phyloP scores from a whole-genome alignment of 75 land plant genomes.

The Ceratopteris richardii region DNA sequence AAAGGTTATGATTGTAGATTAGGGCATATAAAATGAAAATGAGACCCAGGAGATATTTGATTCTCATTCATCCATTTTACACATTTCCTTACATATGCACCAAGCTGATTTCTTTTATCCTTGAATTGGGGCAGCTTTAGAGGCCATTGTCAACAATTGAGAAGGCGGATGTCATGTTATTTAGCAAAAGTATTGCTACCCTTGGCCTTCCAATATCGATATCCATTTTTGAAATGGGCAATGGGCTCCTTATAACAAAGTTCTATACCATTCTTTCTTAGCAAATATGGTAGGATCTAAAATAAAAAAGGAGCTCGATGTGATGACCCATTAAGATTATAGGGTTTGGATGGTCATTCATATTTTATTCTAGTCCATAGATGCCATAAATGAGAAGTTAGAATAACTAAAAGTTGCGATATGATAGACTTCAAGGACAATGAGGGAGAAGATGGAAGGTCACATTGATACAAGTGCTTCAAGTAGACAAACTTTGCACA shows the following conservation, averaged over 20 bases:
- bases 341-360: slow-evolving; percentile 22
- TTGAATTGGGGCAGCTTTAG: slow-evolving; percentile 41
- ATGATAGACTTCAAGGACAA: too few relatives aligned
- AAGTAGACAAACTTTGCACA: too few relatives aligned
- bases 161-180: slow-evolving; percentile 11
- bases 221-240: too few relatives aligned
- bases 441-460: too few relatives aligned
- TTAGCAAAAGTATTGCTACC: background rate
- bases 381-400: slow-evolving; percentile 11
- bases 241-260: too few relatives aligned
- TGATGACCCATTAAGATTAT: slow-evolving; percentile 24
- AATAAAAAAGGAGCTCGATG: slow-evolving; percentile 32
- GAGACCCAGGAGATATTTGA: slow-evolving; percentile 99
- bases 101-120: slow-evolving; percentile 58
- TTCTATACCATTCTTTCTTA: slow-evolving; percentile 2
- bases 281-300: slow-evolving; percentile 20
- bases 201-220: too few relatives aligned
- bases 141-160: slow-evolving; percentile 13
- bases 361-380: slow-evolving; percentile 12
- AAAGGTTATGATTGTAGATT: slow-evolving; percentile 88
- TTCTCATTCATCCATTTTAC: slow-evolving; percentile 54
- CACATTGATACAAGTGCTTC: too few relatives aligned
- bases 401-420: background rate
- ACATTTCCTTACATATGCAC: slow-evolving; percentile 35
- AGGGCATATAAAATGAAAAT: slow-evolving; percentile 99